Evolutionary conservation across 139 green algal species (phyloP).

Genomic region (Volvox africanus): DNA sequence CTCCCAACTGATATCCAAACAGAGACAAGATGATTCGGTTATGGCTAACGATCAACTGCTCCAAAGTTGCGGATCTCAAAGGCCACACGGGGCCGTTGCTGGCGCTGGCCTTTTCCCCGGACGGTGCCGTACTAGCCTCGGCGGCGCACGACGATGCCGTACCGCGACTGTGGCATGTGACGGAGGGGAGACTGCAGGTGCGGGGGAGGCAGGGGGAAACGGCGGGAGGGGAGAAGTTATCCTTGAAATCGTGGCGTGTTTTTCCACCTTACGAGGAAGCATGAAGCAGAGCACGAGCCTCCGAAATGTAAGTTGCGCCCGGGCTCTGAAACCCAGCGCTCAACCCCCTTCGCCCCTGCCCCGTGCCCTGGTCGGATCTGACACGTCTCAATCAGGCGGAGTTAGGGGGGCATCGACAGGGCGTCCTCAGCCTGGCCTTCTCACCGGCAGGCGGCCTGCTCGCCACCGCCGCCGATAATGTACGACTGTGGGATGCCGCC

Average conservation of each 20-base stretch:
- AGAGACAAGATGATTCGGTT: slow-evolving; percentile 16
- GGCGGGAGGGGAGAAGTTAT: neutral
- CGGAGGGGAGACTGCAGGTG: slow-evolving; percentile 19
- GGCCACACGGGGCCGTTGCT: slow-evolving; percentile 4
- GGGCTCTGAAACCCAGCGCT: too few species aligned
- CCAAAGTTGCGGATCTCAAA: slow-evolving; percentile 7
- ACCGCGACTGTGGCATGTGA: slow-evolving; percentile 21
- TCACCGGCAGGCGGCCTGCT: neutral
- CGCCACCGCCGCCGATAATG: slow-evolving; percentile 29
- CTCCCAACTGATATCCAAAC: neutral
- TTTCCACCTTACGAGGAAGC: too few species aligned
- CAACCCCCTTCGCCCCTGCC: too few species aligned
- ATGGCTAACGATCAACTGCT: slow-evolving; percentile 5
- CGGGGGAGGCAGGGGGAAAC: neutral
- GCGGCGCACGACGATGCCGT: slow-evolving; percentile 7
- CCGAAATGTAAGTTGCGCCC: too few species aligned
- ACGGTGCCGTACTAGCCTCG: slow-evolving; percentile 21
- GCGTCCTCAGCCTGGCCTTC: slow-evolving; percentile 3
- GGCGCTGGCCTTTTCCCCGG: slow-evolving; percentile 9
- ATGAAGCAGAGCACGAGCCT: too few species aligned
- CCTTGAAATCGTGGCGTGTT: too few species aligned
- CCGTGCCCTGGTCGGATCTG: too few species aligned
- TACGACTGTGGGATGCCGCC: slow-evolving; percentile 29
- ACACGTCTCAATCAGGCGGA: neutral
- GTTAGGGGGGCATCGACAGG: slow-evolving; percentile 25